Evolutionary conservation across 1,284 basidiomycete species (phyloP).

Genomic region (Fomes fomentarius): DNA sequence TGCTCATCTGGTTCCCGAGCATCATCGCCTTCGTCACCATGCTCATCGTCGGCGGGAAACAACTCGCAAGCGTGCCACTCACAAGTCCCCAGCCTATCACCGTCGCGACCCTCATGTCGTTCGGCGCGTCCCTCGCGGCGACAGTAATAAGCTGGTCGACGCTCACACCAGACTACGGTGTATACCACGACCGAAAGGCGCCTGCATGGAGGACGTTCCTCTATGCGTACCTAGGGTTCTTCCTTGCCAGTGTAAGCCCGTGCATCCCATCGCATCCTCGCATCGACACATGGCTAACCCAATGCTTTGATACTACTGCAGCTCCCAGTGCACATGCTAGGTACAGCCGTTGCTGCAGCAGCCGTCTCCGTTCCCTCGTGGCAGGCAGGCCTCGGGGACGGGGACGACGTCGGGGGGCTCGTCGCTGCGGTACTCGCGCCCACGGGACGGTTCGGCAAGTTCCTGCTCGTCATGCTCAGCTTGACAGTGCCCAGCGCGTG

Average conservation of each 20-base stretch:
- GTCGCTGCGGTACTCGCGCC: conserved; percentile 46
- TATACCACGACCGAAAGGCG: conserved; percentile 54
- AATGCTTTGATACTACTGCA: conserved; percentile 29
- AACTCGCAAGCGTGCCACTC: conserved; percentile 37
- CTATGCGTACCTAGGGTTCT: conserved; percentile 67
- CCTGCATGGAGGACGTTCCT: conserved; percentile 40
- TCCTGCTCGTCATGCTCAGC: conserved; percentile 60
- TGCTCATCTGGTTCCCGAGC: conserved; percentile 69
- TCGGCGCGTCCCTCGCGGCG: conserved; percentile 42
- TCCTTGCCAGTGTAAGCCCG: conserved; percentile 59
- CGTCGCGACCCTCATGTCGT: conserved; percentile 36
- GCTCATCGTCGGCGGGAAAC: conserved; percentile 59
- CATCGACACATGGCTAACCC: background rate
- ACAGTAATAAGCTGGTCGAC: conserved; percentile 57
- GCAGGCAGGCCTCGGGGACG: conserved; percentile 54
- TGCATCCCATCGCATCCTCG: background rate
- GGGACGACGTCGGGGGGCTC: conserved; percentile 59
- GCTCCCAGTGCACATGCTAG: conserved; percentile 63
- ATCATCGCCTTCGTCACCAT: conserved; percentile 68
- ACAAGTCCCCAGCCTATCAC: conserved; percentile 31
- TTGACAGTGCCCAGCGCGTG: conserved; percentile 59
- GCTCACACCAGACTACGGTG: conserved; percentile 61
- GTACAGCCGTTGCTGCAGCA: conserved; percentile 64
- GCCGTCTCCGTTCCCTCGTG: conserved; percentile 61
- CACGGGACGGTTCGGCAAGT: conserved; percentile 56